Evolutionary conservation across 352 stramenopile genomes (phyloP).

Genomic region (Phytophthora cactorum): DNA sequence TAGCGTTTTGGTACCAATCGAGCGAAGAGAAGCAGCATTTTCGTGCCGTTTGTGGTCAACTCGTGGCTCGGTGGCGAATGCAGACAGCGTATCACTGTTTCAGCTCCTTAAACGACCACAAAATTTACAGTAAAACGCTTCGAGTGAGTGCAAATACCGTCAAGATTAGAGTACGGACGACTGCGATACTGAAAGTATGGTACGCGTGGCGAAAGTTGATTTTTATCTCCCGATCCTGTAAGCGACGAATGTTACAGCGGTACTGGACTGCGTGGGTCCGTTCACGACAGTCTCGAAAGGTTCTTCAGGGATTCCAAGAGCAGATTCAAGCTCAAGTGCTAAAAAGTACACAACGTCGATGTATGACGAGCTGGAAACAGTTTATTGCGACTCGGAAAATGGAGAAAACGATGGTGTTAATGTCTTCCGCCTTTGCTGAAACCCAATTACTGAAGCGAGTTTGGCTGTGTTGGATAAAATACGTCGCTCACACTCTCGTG

Average conservation of each 20-base stretch:
- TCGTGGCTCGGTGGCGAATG: slow-evolving; percentile 48
- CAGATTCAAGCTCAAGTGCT: slow-evolving; percentile 33
- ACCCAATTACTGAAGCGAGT: slow-evolving; percentile 23
- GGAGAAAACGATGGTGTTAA: slow-evolving; percentile 33
- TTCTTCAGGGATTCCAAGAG: slow-evolving; percentile 28
- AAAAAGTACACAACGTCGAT: slow-evolving; percentile 18
- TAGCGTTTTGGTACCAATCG: slow-evolving; percentile 27
- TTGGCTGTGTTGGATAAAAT: slow-evolving; percentile 34
- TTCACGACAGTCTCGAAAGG: slow-evolving; percentile 14
- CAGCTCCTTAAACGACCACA: slow-evolving; percentile 13
- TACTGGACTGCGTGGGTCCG: slow-evolving; percentile 31
- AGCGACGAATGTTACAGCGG: slow-evolving; percentile 24
- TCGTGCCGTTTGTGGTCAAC: slow-evolving; percentile 21
- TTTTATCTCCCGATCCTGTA: slow-evolving; percentile 30
- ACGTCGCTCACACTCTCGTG: neutral
- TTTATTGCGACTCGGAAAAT: slow-evolving; percentile 42
- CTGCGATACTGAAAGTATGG: slow-evolving; percentile 32
- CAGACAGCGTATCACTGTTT: slow-evolving; percentile 52
- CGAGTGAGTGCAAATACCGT: slow-evolving; percentile 8
- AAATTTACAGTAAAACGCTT: slow-evolving; percentile 11
- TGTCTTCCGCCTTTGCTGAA: slow-evolving; percentile 34
- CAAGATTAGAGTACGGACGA: slow-evolving; percentile 7
- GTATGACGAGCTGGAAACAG: slow-evolving; percentile 32
- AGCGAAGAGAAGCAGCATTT: slow-evolving; percentile 22
- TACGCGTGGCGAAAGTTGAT: slow-evolving; percentile 49